These are phyloP conservation scores for Neoboletus brunneissimus DNA, from an alignment of 768 basidiomycete genomes.

Conservation along the genomic window DNA sequence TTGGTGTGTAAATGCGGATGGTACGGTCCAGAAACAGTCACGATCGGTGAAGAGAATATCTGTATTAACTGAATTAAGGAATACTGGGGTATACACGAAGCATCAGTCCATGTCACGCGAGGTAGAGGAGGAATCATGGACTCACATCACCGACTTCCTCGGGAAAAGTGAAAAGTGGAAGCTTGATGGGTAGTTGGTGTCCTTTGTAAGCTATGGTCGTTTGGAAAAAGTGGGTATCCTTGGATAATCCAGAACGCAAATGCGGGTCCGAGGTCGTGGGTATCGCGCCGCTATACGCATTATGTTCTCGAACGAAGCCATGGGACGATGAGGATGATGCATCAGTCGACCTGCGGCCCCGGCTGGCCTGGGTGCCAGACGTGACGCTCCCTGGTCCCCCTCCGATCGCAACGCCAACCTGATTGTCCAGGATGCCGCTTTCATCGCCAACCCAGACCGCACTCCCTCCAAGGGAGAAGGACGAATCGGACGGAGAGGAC, in stretches of 20 bases:
- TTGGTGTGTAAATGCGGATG: conserved; percentile 95
- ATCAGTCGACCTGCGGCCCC: conserved; percentile 65
- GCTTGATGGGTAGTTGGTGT: conserved; percentile 82
- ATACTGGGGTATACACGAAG: conserved; percentile 51
- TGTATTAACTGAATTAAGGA: conserved; percentile 88
- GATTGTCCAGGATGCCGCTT: conserved; percentile 47
- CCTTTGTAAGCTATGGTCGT: conserved; percentile 82
- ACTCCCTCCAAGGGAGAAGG: conserved; percentile 75
- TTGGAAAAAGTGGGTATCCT: conserved; percentile 95
- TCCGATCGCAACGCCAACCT: conserved; percentile 38
- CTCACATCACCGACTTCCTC: conserved; percentile 96
- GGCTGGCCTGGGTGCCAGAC: conserved; percentile 45
- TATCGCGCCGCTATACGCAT: conserved; percentile 35
- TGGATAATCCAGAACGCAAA: conserved; percentile 48
- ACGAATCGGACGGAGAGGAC: conserved; percentile 65
- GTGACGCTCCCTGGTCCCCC: conserved; percentile 45
- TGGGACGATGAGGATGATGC: conserved; percentile 69
- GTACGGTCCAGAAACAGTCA: conserved; percentile 64
- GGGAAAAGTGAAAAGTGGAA: conserved; percentile 85
- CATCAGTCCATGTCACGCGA: conserved; percentile 10
- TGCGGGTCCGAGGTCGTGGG: conserved; percentile 47
- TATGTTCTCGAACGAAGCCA: conserved; percentile 42
- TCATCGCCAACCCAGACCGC: conserved; percentile 86
- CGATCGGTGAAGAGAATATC: conserved; percentile 64
- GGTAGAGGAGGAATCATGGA: conserved; percentile 21